phyloP scores from a whole-genome alignment of 192 early-diverging fungal species.

The Coemansia pectinata region DNA sequence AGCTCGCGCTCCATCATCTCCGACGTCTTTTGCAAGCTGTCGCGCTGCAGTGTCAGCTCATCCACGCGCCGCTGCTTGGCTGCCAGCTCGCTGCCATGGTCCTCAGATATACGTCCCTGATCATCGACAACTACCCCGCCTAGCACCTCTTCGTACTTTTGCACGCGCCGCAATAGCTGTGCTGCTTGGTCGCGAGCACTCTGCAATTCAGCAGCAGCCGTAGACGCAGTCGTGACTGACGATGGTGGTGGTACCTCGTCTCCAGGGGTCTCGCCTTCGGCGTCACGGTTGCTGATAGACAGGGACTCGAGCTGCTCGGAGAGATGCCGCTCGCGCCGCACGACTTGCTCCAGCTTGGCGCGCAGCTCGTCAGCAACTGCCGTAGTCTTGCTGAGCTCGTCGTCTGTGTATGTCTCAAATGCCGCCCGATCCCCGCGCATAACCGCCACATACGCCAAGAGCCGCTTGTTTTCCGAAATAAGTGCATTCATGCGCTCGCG shows the following conservation, averaged over 20 bases:
- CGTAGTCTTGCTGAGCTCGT: conserved; percentile 54
- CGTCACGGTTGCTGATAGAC: conserved; percentile 23
- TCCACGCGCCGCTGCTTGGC: conserved; percentile 56
- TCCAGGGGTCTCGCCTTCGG: conserved; percentile 20
- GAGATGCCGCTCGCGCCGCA: conserved; percentile 54
- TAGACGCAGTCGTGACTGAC: conserved; percentile 23
- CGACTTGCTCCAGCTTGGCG: conserved; percentile 50
- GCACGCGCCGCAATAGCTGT: conserved; percentile 32
- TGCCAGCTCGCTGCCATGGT: conserved; percentile 33
- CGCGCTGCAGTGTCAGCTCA: conserved; percentile 58
- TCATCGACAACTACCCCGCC: conserved; percentile 29
- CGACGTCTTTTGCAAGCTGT: conserved; percentile 56
- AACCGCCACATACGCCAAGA: conserved; percentile 54
- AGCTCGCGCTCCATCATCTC: conserved; percentile 60
- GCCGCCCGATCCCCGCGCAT: conserved; percentile 54
- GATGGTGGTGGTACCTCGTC: conserved; percentile 26
- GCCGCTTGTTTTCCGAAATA: conserved; percentile 61
- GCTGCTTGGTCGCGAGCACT: conserved; percentile 23
- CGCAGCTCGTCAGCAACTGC: conserved; percentile 54
- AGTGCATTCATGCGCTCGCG: conserved; percentile 63
- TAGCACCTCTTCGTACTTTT: conserved; percentile 50
- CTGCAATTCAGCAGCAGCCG: conserved; percentile 34
- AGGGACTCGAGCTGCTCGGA: conserved; percentile 50
- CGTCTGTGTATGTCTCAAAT: conserved; percentile 57
- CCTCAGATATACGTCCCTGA: conserved; percentile 16